phyloP scores from a whole-genome alignment of 768 basidiomycete genomes.

The Kwoniella heveanensis region DNA sequence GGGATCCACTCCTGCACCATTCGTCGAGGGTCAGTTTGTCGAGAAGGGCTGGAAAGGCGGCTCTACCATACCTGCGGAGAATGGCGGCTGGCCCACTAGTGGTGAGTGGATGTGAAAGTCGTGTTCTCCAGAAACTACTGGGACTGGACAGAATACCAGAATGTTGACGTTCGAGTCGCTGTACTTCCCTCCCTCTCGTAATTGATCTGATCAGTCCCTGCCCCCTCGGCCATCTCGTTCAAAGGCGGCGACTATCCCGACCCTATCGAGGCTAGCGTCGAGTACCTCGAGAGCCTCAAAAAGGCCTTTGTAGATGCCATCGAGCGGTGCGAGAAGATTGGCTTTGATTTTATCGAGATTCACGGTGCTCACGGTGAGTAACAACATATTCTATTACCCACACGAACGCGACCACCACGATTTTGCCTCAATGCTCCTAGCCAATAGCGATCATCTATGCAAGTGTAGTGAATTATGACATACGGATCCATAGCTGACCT shows the following conservation, averaged over 20 bases:
- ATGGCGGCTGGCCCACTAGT: conserved; percentile 70
- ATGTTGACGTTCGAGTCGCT: too few relatives aligned
- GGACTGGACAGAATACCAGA: too few relatives aligned
- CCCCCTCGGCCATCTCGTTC: conserved; percentile 66
- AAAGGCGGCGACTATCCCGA: conserved; percentile 59
- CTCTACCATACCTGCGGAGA: conserved; percentile 60
- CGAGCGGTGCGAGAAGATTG: conserved; percentile 61
- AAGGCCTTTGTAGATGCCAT: conserved; percentile 62
- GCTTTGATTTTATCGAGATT: conserved; percentile 64
- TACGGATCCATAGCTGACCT: too few relatives aligned
- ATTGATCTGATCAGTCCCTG: too few relatives aligned
- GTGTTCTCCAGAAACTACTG: too few relatives aligned
- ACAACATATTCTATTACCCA: too few relatives aligned
- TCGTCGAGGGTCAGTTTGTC: conserved; percentile 59
- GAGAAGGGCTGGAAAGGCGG: conserved; percentile 41
- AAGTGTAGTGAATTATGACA: too few relatives aligned
- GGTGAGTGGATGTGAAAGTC: too few relatives aligned
- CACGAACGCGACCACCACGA: too few relatives aligned
- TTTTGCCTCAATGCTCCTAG: too few relatives aligned
- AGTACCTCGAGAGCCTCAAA: conserved; percentile 64
- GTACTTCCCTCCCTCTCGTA: too few relatives aligned
- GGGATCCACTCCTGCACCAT: conserved; percentile 70
- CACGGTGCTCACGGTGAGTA: conserved; percentile 68
- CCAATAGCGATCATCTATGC: too few relatives aligned
- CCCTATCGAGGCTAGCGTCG: conserved; percentile 66